A percentile compares a stretch with the other conserved stretches of the same genome.
These are phyloP conservation scores for Cicer judaicum DNA, from an alignment of 306 rosid species.

Conservation along the genomic window DNA sequence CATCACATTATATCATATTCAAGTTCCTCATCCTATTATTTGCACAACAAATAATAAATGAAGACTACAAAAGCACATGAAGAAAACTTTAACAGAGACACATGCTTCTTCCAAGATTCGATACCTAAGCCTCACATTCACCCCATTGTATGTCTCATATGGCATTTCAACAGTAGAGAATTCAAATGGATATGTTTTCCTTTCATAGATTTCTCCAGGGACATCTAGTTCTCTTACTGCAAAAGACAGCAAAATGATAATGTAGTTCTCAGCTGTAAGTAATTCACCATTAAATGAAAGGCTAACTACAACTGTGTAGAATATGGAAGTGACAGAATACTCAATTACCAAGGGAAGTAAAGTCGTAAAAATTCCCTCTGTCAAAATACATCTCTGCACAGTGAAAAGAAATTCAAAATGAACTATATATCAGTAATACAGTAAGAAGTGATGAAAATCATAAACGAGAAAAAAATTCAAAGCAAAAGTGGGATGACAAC, in stretches of 20 bases:
- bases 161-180: conserved; percentile 99
- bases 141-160: conserved; percentile 95
- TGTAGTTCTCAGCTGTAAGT: conserved; percentile 13
- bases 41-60: conserved; percentile 20
- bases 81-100: conserved; percentile 3
- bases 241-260: conserved; percentile 38
- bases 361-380: conserved; percentile 95
- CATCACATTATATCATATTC: conserved; percentile 35
- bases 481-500: conserved; percentile 29
- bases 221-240: conserved; percentile 96
- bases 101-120: conserved; percentile 39
- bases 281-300: conserved; percentile 34
- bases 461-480: neutral
- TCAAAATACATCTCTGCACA: conserved; percentile 96
- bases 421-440: conserved; percentile 14
- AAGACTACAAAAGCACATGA: conserved; percentile 26
- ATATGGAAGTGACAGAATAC: conserved; percentile 41
- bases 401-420: conserved; percentile 44
- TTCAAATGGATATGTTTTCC: conserved; percentile 90
- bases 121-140: conserved; percentile 95
- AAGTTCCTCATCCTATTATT: conserved; percentile 31
- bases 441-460: conserved; percentile 2
- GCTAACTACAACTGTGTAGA: neutral
- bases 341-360: conserved; percentile 93
- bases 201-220: conserved; percentile 96